Base-by-base conservation (phyloP, 2,329 filamentous ascomycete species). In the Beauveria sp. region DNA sequence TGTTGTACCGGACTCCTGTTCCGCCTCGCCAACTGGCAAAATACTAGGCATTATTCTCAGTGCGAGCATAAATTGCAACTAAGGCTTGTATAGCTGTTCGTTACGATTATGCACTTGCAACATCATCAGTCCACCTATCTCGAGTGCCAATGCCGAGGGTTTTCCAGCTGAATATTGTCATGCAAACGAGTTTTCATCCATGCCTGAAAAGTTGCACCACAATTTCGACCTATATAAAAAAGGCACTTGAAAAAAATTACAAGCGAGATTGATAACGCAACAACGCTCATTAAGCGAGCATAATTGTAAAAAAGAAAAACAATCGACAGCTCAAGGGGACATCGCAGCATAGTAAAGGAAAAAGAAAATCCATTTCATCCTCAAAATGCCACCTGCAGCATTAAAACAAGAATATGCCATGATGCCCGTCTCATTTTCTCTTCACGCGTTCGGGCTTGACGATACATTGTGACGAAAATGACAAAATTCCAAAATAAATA, bases 361-460 rank as follows among this genome's bases (percentile, higher is more conserved):
- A 58, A 58, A 58, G 30, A 49, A 40, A 24, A 12, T 42, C 38
- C 47, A 58, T 30, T 58, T 58, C 56, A 43, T 58, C 56, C 46
- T 58, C 42, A 6, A 14, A 47, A 16, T 43, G 56, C 56, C 56
- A 51, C 30, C 20, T 58, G 46, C 56, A 51, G 5, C n/a, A 34
- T 38, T 38, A 24, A 58, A 50, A 52, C 45, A 53, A 50, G 20
- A 22, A 20, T 14, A 51, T 54, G 43, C 30, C 51, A 34, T 52
- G 34, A 61, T 61, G 59, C 59, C 52, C 28, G 24, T 20, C n/a
- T 50, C 34, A 14, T 38, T 50, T 14, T 9, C 22, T n/a, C 40
- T 49, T 14, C 43, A 55, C 34, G 52, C 52, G 18, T 26, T 38
- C 12, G 34, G 57, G 34, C 38, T 45, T 24, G 57, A 52, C 57